These are phyloP conservation scores for Scheffersomyces cryptocercus DNA, from an alignment of 1,139 yeast species.

Conservation along the genomic window DNA sequence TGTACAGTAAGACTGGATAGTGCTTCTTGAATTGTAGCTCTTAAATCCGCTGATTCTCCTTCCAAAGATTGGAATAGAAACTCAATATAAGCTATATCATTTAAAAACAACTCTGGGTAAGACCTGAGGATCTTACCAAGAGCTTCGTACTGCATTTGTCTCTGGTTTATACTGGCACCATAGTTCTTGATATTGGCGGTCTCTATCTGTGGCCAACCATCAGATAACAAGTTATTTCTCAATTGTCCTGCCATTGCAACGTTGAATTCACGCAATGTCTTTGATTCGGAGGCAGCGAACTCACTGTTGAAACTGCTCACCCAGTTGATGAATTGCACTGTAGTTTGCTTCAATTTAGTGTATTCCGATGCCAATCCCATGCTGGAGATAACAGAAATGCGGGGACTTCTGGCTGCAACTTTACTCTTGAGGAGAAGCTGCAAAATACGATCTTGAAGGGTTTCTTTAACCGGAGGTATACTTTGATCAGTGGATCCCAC, in stretches of 20 bases:
- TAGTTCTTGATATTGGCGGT: conserved; percentile 30
- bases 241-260: conserved; percentile 50
- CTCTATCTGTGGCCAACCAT: conserved; percentile 61
- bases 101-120: conserved; percentile 42
- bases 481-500: conserved; percentile 36
- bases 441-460: conserved; percentile 61
- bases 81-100: conserved; percentile 54
- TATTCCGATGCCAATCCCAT: conserved; percentile 59
- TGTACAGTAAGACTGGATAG: conserved; percentile 60
- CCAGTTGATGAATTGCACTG: conserved; percentile 65
- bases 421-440: conserved; percentile 53
- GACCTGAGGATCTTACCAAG: conserved; percentile 64
- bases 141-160: conserved; percentile 75
- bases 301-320: conserved; percentile 30
- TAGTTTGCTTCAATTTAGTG: conserved; percentile 45
- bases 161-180: conserved; percentile 35
- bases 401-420: conserved; percentile 41
- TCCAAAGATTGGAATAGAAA: conserved; percentile 75
- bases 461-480: conserved; percentile 53
- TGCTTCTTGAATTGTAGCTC: conserved; percentile 72
- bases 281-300: conserved; percentile 8
- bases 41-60: conserved; percentile 62
- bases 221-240: conserved; percentile 49
- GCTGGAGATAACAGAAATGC: conserved; percentile 46
- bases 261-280: conserved; percentile 28